Percentiles rank a stretch among this genome's conserved stretches.
Evolutionary conservation across 768 basidiomycete species (phyloP).

Genomic region (Pulveroboletus sp.): DNA sequence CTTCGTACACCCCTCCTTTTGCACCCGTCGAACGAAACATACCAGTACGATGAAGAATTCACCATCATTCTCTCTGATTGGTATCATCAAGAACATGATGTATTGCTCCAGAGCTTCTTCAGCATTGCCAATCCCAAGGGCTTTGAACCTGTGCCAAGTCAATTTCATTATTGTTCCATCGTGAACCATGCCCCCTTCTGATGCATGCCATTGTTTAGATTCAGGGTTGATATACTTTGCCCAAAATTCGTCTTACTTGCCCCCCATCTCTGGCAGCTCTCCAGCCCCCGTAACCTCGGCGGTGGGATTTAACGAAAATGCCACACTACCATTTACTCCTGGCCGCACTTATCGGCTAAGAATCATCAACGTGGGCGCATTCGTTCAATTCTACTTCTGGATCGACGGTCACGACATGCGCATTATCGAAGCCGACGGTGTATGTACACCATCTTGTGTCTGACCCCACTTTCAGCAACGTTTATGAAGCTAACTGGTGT

Average conservation of each 20-base stretch:
- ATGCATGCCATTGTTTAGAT: constrained; percentile 39
- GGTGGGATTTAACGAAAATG: constrained; percentile 84
- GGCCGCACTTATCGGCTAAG: constrained; percentile 90
- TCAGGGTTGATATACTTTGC: constrained; percentile 81
- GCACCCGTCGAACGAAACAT: constrained; percentile 58
- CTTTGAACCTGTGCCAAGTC: constrained; percentile 85
- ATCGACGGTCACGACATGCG: constrained; percentile 85
- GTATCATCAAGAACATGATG: constrained; percentile 77
- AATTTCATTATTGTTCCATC: constrained; percentile 4
- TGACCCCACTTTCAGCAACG: not conserved
- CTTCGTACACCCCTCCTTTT: constrained; percentile 83
- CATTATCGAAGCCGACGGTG: constrained; percentile 81
- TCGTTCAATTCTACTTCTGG: constrained; percentile 78
- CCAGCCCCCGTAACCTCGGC: constrained; percentile 45
- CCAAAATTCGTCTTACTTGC: constrained; percentile 67
- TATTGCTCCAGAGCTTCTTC: constrained; percentile 62
- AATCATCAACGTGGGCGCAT: constrained; percentile 77
- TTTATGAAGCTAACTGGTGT: not conserved
- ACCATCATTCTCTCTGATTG: constrained; percentile 86
- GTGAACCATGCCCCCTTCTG: not conserved
- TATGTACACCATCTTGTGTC: constrained; percentile 32
- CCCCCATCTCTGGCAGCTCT: constrained; percentile 47
- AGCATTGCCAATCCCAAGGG: constrained; percentile 74
- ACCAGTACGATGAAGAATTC: constrained; percentile 86
- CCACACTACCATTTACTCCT: constrained; percentile 72